Base-by-base conservation (phyloP, 75 land plant genomes). In the Cryptomeria japonica region DNA sequence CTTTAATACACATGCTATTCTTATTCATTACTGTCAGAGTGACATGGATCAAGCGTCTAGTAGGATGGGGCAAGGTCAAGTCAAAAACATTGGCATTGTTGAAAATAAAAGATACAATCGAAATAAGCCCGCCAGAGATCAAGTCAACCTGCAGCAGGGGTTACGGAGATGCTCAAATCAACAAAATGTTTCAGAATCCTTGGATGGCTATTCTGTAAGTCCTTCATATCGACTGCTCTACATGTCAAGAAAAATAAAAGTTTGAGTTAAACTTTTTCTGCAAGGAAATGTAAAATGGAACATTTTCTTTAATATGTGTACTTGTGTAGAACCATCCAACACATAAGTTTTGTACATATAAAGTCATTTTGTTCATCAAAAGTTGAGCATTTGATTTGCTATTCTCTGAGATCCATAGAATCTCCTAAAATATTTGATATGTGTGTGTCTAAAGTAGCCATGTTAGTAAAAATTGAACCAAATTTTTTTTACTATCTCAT, bases 201-300 rank as follows among this genome's bases (percentile, higher is more conserved):
- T 82, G 10, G 84, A 82, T 28, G 47, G 49, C 16, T 82, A 82
- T 46, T 82, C 84, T 82, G 49, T 82, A 44, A 82, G 84, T 82
- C 84, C n/a, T 82, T 82, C 12, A 82, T 82, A 12, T 28, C 28
- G 51, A 82, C 44, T 82, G 18, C 32, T 82, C 28, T 6, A 12
- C 12, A 82, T 82, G 9, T 6, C 44, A 28, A 82, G 47, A 39
- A 82, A 80, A 44, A 47, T 31, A 44, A 46, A 82, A 38, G 34
- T 44, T 82, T 82, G 18, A 79, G 44, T n/a, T 82, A n/a, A 82
- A 42, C 15, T 44, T 44, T 44, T 44, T 44, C 51, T 82, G 47
- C 84, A 42, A 38, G 36, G 28, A 18, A 79, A 82, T 82, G 31
- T 22, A 11, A 25, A 82, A 44, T 82, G 84, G 51, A 82, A 41